Percentiles rank a stretch among this genome's conserved stretches.
Conservation (phyloP, 306 rosid species). For the Alnus glutinosa region DNA sequence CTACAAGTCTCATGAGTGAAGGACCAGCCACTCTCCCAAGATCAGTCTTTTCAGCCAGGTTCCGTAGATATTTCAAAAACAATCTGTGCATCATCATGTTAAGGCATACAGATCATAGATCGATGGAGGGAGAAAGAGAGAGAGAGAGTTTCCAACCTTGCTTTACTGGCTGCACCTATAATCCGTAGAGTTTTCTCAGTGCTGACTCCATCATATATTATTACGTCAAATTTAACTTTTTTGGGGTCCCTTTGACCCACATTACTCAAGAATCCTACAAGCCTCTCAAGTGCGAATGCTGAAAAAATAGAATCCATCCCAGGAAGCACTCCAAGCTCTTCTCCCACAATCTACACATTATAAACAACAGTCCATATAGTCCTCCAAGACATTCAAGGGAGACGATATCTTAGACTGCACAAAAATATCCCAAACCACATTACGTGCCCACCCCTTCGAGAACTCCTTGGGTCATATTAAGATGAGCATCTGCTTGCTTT, state of each 20-base stretch:
- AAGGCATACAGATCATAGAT: conserved; percentile 8
- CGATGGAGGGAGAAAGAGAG: neutral
- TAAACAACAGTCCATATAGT: conserved; percentile 7
- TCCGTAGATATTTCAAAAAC: conserved; percentile 77
- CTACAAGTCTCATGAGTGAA: conserved; percentile 83
- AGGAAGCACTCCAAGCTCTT: conserved; percentile 93
- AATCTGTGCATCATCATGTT: conserved; percentile 47
- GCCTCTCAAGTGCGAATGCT: conserved; percentile 65
- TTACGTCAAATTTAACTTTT: conserved; percentile 59
- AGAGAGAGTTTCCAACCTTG: conserved; percentile 55
- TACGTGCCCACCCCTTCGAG: conserved; percentile 94
- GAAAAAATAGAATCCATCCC: conserved; percentile 85
- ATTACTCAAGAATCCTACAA: conserved; percentile 52
- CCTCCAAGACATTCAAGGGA: conserved; percentile 8
- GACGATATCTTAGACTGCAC: conserved; percentile 16
- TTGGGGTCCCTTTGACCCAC: conserved; percentile 42
- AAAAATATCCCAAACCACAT: conserved; percentile 25
- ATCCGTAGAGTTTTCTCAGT: conserved; percentile 79
- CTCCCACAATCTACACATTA: conserved; percentile 75
- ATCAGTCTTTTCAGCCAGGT: conserved; percentile 83
- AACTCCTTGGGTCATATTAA: conserved; percentile 83
- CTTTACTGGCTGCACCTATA: conserved; percentile 74
- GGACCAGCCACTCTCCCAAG: conserved; percentile 93
- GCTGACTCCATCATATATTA: conserved; percentile 84
- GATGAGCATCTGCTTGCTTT: conserved; percentile 81